Evolutionary conservation across 2,329 filamentous ascomycete genomes (phyloP).

Genomic region (Penicillium sclerotigenum): DNA sequence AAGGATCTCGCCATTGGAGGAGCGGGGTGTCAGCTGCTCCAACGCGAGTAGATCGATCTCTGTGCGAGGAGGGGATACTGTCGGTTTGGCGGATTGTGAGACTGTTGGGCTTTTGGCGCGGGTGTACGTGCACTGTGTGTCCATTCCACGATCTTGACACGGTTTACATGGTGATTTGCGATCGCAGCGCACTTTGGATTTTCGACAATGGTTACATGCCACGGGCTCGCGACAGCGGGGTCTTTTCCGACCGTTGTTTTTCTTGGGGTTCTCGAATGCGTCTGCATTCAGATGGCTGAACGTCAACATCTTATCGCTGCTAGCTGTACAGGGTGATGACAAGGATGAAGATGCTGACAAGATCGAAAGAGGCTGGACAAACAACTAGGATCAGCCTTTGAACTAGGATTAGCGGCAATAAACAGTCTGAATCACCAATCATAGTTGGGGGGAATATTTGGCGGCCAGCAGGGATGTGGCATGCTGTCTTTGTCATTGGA

Average conservation of each 20-base stretch:
- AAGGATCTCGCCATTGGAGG: not conserved
- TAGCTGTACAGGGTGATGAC: not conserved
- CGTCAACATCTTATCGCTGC: not conserved
- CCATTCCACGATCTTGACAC: slow-evolving; percentile 3
- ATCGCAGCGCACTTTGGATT: slow-evolving; percentile 5
- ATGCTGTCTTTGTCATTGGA: no score
- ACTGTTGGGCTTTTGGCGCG: not conserved
- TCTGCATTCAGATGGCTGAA: not conserved
- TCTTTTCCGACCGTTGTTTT: slow-evolving; percentile 5
- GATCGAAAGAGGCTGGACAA: not conserved
- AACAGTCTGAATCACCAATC: no score
- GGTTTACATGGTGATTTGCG: slow-evolving; percentile 7
- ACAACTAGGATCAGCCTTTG: not conserved
- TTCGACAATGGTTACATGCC: slow-evolving; percentile 1
- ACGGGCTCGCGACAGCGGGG: not conserved
- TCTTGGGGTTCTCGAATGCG: slow-evolving; percentile 3
- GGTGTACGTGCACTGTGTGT: not conserved
- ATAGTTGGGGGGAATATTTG: no score
- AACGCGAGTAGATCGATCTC: not conserved
- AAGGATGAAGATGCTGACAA: not conserved
- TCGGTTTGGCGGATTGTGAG: not conserved
- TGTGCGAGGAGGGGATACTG: not conserved
- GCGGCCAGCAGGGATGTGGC: no score
- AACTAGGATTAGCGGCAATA: not conserved
- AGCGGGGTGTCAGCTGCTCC: not conserved